A percentile compares a stretch with the other conserved stretches of the same genome.
phyloP scores from a whole-genome alignment of 2,329 filamentous ascomycete genomes.

The Pseudogymnoascus sp. region DNA sequence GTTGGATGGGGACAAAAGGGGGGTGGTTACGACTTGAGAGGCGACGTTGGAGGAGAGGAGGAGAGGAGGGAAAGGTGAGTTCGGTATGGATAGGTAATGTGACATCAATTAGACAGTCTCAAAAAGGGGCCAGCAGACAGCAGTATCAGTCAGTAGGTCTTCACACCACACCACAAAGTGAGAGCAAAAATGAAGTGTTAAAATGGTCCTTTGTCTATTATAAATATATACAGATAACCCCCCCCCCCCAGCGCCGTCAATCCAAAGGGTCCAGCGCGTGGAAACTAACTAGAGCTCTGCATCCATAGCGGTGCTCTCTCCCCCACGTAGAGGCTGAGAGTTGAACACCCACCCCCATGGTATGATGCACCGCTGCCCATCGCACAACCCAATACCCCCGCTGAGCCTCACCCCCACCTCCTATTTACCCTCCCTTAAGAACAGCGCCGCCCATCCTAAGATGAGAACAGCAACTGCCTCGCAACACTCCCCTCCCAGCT shows the following conservation, averaged over 20 bases:
- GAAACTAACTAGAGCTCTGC: neutral
- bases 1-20: too few relatives aligned
- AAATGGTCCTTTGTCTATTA: neutral
- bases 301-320: neutral
- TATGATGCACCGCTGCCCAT: neutral
- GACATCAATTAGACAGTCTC: too few relatives aligned
- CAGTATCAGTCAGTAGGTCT: neutral
- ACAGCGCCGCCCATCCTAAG: too few relatives aligned
- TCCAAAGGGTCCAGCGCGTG: neutral
- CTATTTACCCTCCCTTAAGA: neutral
- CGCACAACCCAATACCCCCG: neutral
- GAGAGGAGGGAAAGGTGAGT: too few relatives aligned
- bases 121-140: too few relatives aligned
- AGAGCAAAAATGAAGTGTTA: too few relatives aligned
- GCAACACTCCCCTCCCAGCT: too few relatives aligned
- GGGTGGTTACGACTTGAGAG: too few relatives aligned
- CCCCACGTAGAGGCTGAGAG: neutral
- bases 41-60: too few relatives aligned
- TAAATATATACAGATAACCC: neutral
- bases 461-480: too few relatives aligned
- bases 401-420: neutral
- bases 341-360: too few relatives aligned
- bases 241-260: neutral
- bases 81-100: too few relatives aligned
- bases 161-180: neutral